Percentiles rank a stretch among this genome's conserved stretches.
These are phyloP conservation scores for Penicillium nordicum DNA, from an alignment of 2,329 filamentous ascomycete genomes.

Conservation along the genomic window DNA sequence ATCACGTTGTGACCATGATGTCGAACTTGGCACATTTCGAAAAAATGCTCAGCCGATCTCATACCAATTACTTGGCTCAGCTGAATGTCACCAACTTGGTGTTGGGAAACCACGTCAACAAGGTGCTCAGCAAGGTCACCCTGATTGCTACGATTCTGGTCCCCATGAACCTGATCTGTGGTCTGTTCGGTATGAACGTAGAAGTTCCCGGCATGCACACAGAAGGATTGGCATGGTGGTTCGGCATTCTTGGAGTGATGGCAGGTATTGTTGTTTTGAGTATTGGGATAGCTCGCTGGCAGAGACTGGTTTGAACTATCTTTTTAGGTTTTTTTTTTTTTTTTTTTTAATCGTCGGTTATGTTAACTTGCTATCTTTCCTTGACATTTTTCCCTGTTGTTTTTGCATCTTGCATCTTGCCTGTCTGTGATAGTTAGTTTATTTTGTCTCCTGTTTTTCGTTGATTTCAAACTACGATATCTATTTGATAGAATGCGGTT, in stretches of 20 bases:
- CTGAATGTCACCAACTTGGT: slow-evolving; percentile 87
- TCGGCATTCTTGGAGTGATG: slow-evolving; percentile 49
- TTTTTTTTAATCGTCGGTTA: background rate
- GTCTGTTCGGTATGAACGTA: slow-evolving; percentile 53
- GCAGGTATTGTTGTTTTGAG: slow-evolving; percentile 40
- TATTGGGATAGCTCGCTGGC: slow-evolving; percentile 40
- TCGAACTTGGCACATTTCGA: slow-evolving; percentile 93
- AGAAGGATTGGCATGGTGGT: slow-evolving; percentile 46
- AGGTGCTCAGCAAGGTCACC: slow-evolving; percentile 90
- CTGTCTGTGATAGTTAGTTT: background rate
- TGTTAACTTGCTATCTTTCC: background rate
- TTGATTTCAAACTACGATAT: background rate
- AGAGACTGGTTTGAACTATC: slow-evolving; percentile 38
- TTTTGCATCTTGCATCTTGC: background rate
- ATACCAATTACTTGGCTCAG: slow-evolving; percentile 95
- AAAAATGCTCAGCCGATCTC: slow-evolving; percentile 90
- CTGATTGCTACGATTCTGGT: slow-evolving; percentile 93
- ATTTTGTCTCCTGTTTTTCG: background rate
- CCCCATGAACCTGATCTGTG: slow-evolving; percentile 85
- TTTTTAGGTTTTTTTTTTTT: background rate
- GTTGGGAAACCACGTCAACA: slow-evolving; percentile 83
- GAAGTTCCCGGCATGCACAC: slow-evolving; percentile 42
- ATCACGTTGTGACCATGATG: slow-evolving; percentile 99
- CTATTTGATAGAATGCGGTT: background rate
- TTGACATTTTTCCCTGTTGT: background rate